Percentiles rank a stretch among this genome's conserved stretches.
Evolutionary conservation across 2,329 filamentous ascomycete species (phyloP).

Genomic region (Penicillium sp.): DNA sequence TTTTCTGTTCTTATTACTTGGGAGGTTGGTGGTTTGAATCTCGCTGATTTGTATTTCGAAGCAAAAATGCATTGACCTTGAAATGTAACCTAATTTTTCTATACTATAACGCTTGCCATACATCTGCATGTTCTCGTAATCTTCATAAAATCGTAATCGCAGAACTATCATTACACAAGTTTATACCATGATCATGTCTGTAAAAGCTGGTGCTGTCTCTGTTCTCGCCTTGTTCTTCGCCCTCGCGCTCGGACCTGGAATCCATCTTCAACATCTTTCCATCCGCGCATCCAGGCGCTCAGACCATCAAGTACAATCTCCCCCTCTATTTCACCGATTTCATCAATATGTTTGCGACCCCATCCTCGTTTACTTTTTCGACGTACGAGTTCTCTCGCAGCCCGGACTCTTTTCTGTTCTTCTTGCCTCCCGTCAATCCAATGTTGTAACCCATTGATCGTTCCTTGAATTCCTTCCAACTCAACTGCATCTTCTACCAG

Average conservation of each 20-base stretch:
- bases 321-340: constrained; percentile 20
- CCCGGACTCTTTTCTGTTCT: constrained; percentile 17
- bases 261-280: constrained; percentile 45
- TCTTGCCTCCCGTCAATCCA: constrained; percentile 33
- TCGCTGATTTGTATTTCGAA: constrained; percentile 12
- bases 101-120: not conserved
- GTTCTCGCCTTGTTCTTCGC: constrained; percentile 54
- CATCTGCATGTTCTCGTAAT: not conserved
- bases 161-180: not conserved
- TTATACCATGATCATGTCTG: not conserved
- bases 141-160: not conserved
- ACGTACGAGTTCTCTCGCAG: constrained; percentile 2
- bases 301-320: constrained; percentile 41
- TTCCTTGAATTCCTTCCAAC: constrained; percentile 37
- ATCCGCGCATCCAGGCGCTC: constrained; percentile 45
- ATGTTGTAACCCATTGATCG: constrained; percentile 34
- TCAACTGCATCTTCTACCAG: constrained; percentile 36
- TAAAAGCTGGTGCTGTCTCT: constrained; percentile 8
- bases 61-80: constrained; percentile 8
- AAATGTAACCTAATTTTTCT: not conserved
- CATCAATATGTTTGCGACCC: constrained; percentile 13
- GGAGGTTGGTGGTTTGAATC: constrained; percentile 10
- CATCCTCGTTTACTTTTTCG: constrained; percentile 20
- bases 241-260: constrained; percentile 55
- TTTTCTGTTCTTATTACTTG: constrained; percentile 7